Base-by-base conservation (phyloP, 2,329 filamentous ascomycete genomes). In the Colletotrichum gigasporum region DNA sequence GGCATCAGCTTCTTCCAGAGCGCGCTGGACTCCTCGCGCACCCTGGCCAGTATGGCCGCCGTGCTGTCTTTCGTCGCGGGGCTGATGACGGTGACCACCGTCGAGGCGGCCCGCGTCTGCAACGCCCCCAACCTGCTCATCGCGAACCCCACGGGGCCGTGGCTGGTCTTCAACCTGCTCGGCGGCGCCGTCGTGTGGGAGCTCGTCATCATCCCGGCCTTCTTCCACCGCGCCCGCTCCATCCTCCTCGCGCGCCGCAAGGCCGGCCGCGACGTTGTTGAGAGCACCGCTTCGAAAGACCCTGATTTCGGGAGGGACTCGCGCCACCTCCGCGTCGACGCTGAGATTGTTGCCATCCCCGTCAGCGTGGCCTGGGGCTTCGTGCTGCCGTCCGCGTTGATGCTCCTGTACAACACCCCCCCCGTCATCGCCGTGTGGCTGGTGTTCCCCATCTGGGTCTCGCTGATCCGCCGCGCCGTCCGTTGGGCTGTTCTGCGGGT, bases 331-430 rank as follows among this genome's bases (percentile, higher is more conserved):
- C 41, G 57, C 10, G 75, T 76, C 6, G 74, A 73, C 20, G 76
- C 85, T 2, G 88, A 91, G 72, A 83, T 85, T 63, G 80, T 88
- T 60, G 87, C 87, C 24, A 85, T 87, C 18, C 83, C 85, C 7
- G 68, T 80, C 24, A 81, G 80, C 22, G 80, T 86, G 0, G 76
- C 79, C 0, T 47, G 83, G 9, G 84, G 84, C 32, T 86, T 78
- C 67, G 74, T 83, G 42, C 65, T 82, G 2, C 84, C 84, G 0
- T 80, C 82, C 1, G 37, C 79, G 4, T 63, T 80, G 32, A 82
- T 85, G 79, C 75, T 86, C n/a, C 67, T 75, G n/a, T 67, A 78
- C 48, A 75, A 76, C 50, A 67, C 76, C 0, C 75, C 80, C 0
- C 67, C 68, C 11, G 68, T 76, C 18, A 77, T 85, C 30, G 68